Evolutionary conservation across 75 land plant genomes (phyloP).

Genomic region (Pinus taeda): DNA sequence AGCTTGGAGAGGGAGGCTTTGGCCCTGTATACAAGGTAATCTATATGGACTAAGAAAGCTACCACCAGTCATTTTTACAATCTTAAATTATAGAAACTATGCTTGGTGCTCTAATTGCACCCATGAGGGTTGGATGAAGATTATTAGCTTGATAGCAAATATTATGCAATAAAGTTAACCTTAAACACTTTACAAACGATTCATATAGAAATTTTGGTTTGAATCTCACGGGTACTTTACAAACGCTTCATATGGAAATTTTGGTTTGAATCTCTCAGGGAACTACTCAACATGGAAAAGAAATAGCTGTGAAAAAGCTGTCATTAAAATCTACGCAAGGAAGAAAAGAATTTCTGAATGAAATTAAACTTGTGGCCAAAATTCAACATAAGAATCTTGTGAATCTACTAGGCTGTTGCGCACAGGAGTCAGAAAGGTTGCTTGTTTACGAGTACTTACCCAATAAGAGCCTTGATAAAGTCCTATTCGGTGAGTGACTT

Average conservation of each 20-base stretch:
- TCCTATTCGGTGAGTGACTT: conserved; percentile 7
- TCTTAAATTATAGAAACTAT: too few species aligned
- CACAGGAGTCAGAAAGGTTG: conserved; percentile 31
- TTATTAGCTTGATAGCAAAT: too few species aligned
- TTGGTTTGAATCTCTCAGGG: conserved; percentile 18
- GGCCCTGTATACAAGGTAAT: not conserved
- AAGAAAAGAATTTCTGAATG: conserved; percentile 32
- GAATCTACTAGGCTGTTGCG: conserved; percentile 29
- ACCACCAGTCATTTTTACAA: too few species aligned
- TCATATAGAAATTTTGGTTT: too few species aligned
- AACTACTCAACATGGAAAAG: conserved; percentile 28
- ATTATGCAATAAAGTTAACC: not conserved
- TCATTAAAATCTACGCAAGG: conserved; percentile 29
- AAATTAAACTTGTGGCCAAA: conserved; percentile 25
- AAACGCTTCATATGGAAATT: too few species aligned
- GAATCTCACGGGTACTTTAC: too few species aligned
- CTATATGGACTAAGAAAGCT: not conserved
- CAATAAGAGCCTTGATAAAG: conserved; percentile 38
- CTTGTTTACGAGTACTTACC: conserved; percentile 47
- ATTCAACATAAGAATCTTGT: conserved; percentile 37
- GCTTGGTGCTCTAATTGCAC: too few species aligned
- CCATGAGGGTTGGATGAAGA: too few species aligned
- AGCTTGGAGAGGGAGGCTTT: conserved; percentile 2
- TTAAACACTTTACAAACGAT: not conserved
- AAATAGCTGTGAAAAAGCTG: conserved; percentile 49